Conservation (phyloP, 2,329 filamentous ascomycete genomes). For the Pseudocercospora cruenta region DNA sequence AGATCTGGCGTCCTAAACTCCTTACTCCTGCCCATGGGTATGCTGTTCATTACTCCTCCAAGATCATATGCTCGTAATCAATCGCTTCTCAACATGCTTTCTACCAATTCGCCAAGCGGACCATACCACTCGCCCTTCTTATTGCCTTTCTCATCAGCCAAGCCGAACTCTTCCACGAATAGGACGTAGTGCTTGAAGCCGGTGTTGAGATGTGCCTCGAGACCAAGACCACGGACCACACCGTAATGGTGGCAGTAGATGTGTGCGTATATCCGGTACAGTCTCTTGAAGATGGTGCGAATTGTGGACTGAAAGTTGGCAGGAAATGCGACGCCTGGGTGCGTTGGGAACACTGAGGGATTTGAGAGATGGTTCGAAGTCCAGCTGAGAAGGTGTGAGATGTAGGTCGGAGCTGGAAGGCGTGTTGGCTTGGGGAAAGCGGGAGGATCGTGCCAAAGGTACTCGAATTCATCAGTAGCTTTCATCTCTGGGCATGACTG, state of each 20-base stretch:
- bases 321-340: conserved; percentile 83
- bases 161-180: conserved; percentile 93
- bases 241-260: conserved; percentile 99
- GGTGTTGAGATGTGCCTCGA: conserved; percentile 97
- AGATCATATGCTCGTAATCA: conserved; percentile 42
- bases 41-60: conserved; percentile 5
- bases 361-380: conserved; percentile 95
- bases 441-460: conserved; percentile 96
- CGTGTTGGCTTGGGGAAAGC: conserved; percentile 95
- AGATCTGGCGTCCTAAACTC: neutral
- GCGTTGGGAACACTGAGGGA: conserved; percentile 81
- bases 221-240: conserved; percentile 88
- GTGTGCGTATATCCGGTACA: conserved; percentile 97
- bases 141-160: conserved; percentile 76
- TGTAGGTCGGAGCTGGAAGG: conserved; percentile 96
- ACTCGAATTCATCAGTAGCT: conserved; percentile 99
- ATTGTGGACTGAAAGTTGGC: conserved; percentile 88
- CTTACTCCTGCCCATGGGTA: neutral
- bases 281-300: conserved; percentile 98
- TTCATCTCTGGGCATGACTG: conserved; percentile 99
- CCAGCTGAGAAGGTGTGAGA: conserved; percentile 97
- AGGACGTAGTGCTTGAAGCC: conserved; percentile 99
- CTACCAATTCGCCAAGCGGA: conserved; percentile 89
- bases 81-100: conserved; percentile 96
- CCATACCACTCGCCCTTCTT: conserved; percentile 82